These are phyloP conservation scores for Casuarina cunninghamiana DNA, from an alignment of 306 rosid species.

Conservation along the genomic window DNA sequence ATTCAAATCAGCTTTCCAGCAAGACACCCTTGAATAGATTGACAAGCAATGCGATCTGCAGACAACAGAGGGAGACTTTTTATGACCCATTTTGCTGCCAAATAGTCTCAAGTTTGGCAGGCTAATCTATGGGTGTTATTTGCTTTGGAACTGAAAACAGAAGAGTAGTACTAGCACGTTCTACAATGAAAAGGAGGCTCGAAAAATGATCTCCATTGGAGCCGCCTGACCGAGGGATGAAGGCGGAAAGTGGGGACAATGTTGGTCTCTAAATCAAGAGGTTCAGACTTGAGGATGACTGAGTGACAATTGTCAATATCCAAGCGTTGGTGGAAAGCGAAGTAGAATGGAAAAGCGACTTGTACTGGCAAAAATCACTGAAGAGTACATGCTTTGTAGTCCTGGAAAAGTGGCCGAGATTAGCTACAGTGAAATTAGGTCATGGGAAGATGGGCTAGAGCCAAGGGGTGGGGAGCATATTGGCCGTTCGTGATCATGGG, in stretches of 20 bases:
- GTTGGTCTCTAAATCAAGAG: neutral
- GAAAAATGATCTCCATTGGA: neutral
- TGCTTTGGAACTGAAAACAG: too few species aligned
- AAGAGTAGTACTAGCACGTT: neutral
- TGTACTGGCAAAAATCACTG: slow-evolving; percentile 51
- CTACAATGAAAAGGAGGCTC: neutral
- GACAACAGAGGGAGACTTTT: too few species aligned
- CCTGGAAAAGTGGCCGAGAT: neutral
- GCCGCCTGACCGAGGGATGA: neutral
- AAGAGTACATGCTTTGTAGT: slow-evolving; percentile 41
- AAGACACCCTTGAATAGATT: neutral
- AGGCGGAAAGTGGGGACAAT: neutral
- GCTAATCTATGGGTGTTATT: too few species aligned
- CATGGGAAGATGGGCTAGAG: slow-evolving; percentile 11
- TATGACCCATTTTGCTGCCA: too few species aligned
- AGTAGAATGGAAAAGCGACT: slow-evolving; percentile 1
- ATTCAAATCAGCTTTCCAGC: neutral
- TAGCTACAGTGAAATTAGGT: slow-evolving; percentile 48
- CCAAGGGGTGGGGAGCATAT: neutral
- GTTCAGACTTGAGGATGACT: neutral
- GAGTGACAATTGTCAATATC: slow-evolving; percentile 2
- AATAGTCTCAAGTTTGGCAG: too few species aligned
- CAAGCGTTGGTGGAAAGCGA: neutral
- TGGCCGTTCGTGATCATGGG: slow-evolving; percentile 38
- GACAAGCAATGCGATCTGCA: too few species aligned